Evolutionary conservation across 2,329 filamentous ascomycete genomes (phyloP), one percentile per base, ranked within the genome.

Genomic region (Neoscytalidium dimidiatum): DNA sequence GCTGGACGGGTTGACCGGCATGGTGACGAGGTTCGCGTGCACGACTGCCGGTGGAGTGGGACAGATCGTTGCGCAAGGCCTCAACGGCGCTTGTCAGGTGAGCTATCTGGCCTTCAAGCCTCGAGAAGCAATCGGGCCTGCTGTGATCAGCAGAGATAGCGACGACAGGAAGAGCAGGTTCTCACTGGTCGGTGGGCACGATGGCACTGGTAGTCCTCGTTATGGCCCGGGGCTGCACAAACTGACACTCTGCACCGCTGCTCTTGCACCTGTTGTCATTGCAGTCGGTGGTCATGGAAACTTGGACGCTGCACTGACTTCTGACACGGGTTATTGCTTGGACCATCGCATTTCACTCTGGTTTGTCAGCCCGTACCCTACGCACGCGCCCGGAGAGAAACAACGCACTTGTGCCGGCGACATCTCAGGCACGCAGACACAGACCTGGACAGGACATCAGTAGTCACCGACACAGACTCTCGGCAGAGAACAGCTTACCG

Each of bases 291-390:
- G n/a, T n/a, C n/a, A n/a, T n/a, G n/a, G n/a, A n/a, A n/a, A n/a
- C n/a, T n/a, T n/a, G n/a, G n/a, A n/a, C n/a, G n/a, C n/a, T n/a
- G n/a, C n/a, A n/a, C n/a, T n/a, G 33, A 57, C 53, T 35, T 41
- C 23, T 43, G 35, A 17, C 53, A 57, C n/a, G 53, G 53, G 4
- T 43, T 57, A 35, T 23, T 57, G 21, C 35, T 35, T 35, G 53
- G 53, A 13, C 53, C 53, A 11, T 33, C 53, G 14, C 53, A 57
- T 57, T 57, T 57, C 14, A 57, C 53, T 28, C 53, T 57, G 53
- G 21, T 4, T 9, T 23, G 19, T 57, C 35, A 57, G 53, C 35
- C 53, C 19, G 35, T 28, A 38, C 17, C 19, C 53, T 28, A 38
- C 17, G 21, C 14, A 28, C 13, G 19, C 9, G 21, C 53, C 53